Conservation (phyloP, 2,329 filamentous ascomycete species). For the Ophiostoma piceae region DNA sequence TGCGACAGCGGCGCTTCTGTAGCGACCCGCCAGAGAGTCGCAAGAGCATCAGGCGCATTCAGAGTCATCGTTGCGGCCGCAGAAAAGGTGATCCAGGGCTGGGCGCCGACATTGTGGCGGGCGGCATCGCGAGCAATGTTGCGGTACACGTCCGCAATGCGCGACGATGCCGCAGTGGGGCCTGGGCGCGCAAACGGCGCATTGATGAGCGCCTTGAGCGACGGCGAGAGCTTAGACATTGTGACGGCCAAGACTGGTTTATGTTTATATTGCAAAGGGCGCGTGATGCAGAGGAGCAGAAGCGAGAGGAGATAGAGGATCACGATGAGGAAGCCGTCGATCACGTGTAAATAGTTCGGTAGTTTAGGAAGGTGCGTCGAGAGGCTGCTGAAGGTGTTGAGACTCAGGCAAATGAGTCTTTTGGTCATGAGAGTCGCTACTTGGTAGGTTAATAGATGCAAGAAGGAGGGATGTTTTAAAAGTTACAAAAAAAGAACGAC, state of each 20-base stretch:
- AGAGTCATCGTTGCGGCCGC: constrained; percentile 79
- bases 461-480: background rate
- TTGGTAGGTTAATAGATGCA: background rate
- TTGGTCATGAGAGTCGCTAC: constrained; percentile 7
- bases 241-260: constrained; percentile 24
- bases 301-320: background rate
- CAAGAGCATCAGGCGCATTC: constrained; percentile 74
- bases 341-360: constrained; percentile 5
- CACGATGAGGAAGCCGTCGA: background rate
- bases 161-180: constrained; percentile 57
- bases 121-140: constrained; percentile 59
- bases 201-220: constrained; percentile 69
- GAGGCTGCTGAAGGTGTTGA: background rate
- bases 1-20: constrained; percentile 29
- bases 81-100: constrained; percentile 63
- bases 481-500: background rate
- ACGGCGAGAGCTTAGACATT: constrained; percentile 69
- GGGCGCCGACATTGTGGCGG: constrained; percentile 55
- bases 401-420: background rate
- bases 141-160: constrained; percentile 60
- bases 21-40: constrained; percentile 54
- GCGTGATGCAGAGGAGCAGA: background rate
- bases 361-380: background rate
- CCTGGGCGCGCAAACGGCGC: constrained; percentile 61
- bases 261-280: background rate